Conservation (phyloP, 2,329 filamentous ascomycete species). For the Furcasterigmium furcatum region DNA sequence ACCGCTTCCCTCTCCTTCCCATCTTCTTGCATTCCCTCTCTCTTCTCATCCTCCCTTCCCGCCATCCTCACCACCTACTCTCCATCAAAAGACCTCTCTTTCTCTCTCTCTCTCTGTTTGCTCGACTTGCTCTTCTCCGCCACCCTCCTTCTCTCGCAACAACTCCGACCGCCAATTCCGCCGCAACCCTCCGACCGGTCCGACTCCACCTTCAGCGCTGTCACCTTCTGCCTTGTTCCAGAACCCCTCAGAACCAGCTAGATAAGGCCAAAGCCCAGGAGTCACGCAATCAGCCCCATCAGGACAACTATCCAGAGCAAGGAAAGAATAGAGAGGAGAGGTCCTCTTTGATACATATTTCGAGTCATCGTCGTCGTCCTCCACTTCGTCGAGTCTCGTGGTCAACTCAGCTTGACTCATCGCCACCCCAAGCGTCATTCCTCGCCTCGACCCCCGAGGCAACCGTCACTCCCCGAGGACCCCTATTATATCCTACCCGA, state of each 20-base stretch:
- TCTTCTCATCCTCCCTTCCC: conserved; percentile 10
- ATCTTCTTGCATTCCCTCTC: conserved; percentile 8
- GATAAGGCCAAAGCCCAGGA: background rate
- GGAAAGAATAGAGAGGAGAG: background rate
- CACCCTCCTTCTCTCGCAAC: background rate
- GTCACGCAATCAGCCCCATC: background rate
- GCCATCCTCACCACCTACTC: conserved; percentile 6
- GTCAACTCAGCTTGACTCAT: background rate
- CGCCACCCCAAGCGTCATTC: background rate
- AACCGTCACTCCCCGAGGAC: background rate
- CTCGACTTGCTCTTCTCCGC: background rate
- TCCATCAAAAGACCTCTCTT: conserved; percentile 13
- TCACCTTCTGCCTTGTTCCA: background rate
- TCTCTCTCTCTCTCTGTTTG: conserved; percentile 1
- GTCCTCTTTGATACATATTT: conserved; percentile 1
- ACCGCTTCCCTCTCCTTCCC: conserved; percentile 9
- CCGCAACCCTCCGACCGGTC: background rate
- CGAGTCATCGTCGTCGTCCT: background rate
- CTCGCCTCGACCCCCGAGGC: background rate
- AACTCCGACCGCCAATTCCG: too few relatives aligned
- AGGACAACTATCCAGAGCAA: background rate
- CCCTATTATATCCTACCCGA: too few relatives aligned
- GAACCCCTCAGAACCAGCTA: conserved; percentile 2
- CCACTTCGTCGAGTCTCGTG: background rate
- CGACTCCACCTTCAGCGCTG: background rate